These are phyloP conservation scores for Apophysomyces elegans DNA, from an alignment of 371 early-diverging fungal species.

Conservation along the genomic window DNA sequence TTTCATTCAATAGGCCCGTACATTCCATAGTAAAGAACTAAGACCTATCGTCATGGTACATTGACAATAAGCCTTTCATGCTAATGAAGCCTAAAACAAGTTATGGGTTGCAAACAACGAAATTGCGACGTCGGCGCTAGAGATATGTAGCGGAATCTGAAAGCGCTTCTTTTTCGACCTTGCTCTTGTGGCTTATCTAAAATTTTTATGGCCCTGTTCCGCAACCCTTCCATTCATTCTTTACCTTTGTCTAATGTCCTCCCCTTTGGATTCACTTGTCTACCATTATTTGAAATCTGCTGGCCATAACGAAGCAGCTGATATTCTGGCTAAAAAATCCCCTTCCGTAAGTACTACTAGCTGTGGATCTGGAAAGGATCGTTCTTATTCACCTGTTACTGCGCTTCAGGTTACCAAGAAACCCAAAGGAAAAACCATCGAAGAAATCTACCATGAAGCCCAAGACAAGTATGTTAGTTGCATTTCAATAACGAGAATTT, in stretches of 20 bases:
- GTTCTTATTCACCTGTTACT: neutral
- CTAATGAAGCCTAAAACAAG: too few relatives aligned
- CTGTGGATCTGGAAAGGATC: neutral
- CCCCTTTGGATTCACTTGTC: constrained; percentile 22
- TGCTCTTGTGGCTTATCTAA: neutral
- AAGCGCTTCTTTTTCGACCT: too few relatives aligned
- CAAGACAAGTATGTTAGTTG: constrained; percentile 14
- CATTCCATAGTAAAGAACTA: too few relatives aligned
- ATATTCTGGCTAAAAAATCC: constrained; percentile 21
- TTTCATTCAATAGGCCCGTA: too few relatives aligned
- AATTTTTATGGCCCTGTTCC: neutral
- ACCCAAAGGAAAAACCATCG: neutral
- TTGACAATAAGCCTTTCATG: too few relatives aligned
- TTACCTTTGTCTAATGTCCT: constrained; percentile 9
- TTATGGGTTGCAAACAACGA: too few relatives aligned
- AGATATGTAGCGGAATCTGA: too few relatives aligned
- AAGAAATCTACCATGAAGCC: constrained; percentile 13
- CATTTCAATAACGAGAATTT: neutral
- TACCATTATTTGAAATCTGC: constrained; percentile 24
- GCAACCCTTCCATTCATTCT: neutral
- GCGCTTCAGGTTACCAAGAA: constrained; percentile 5
- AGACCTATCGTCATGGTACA: too few relatives aligned
- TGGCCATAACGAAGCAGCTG: constrained; percentile 23
- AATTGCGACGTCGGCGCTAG: too few relatives aligned
- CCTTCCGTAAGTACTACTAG: constrained; percentile 19